These are phyloP conservation scores for Asterophora lycoperdoides DNA, from an alignment of 768 basidiomycete genomes.

Conservation along the genomic window DNA sequence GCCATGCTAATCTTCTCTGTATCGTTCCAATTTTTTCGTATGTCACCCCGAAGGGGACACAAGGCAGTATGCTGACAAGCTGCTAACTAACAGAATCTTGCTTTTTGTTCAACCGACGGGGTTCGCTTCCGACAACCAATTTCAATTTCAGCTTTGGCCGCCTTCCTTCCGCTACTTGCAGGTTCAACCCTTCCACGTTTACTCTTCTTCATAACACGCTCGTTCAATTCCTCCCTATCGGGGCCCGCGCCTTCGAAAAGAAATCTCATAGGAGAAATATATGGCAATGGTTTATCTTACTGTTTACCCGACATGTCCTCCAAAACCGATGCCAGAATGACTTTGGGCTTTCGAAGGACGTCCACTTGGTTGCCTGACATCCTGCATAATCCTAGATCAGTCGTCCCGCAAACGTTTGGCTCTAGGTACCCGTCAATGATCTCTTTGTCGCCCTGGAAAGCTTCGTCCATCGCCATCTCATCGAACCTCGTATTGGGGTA, in stretches of 20 bases:
- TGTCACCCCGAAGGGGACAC: constrained; percentile 89
- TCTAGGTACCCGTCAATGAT: not conserved
- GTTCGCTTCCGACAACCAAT: not conserved
- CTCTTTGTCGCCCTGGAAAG: constrained; percentile 10
- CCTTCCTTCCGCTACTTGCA: too few relatives aligned
- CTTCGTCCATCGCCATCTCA: constrained; percentile 10
- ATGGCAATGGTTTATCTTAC: not conserved
- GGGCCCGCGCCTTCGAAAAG: not conserved
- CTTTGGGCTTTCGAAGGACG: constrained; percentile 9
- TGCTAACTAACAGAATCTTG: constrained; percentile 13
- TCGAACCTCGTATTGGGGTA: constrained; percentile 7
- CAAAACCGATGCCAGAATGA: constrained; percentile 5
- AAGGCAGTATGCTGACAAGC: not conserved
- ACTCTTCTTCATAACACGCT: not conserved
- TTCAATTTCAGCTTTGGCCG: too few relatives aligned
- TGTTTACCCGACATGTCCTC: not conserved
- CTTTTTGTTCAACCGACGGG: constrained; percentile 22
- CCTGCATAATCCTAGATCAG: constrained; percentile 13
- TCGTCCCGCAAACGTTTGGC: constrained; percentile 4
- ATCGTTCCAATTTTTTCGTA: constrained; percentile 99
- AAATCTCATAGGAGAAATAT: not conserved
- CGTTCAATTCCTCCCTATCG: too few relatives aligned
- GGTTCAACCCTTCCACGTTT: too few relatives aligned
- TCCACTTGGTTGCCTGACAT: not conserved
- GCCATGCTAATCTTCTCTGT: constrained; percentile 99